Base-by-base conservation (phyloP, 202 grass and related monocot species). In the Schoenoplectus tabernaemontani region DNA sequence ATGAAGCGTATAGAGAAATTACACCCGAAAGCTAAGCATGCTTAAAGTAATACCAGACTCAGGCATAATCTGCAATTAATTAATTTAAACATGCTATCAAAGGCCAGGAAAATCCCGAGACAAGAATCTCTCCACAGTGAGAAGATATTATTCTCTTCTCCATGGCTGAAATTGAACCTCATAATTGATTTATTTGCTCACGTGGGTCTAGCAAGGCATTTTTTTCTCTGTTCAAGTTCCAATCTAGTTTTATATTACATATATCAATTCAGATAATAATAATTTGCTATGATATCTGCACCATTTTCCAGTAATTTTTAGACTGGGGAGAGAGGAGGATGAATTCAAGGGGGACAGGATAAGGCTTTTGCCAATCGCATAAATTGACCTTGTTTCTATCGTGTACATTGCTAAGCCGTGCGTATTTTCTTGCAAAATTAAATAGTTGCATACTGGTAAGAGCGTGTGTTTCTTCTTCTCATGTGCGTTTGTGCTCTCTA, bases 291-390 rank as follows among this genome's bases (percentile, higher is more conserved):
- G 47, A 77, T 77, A n/a, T n/a, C n/a, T n/a, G 39, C 58, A 79
- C 77, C 77, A 63, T 79, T 79, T 79, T 79, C 77, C 77, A 79
- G 48, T 79, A 79, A n/a, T n/a, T n/a, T n/a, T n/a, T n/a, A 79
- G 58, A 79, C 61, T 64, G 59, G 56, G 15, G 0, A 41, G 19
- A 51, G 4, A 13, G 4, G 7, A 61, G 3, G 4, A 51, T 74
- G 26, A 46, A 78, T 59, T 22, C 39, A 64, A 48, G 24, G 68
- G 68, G 32, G 44, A 51, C 43, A 33, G 44, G 68, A 73, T 73
- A 73, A 73, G 44, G 44, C 13, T n/a, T 48, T 26, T n/a, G 22
- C 66, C 26, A 77, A 22, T 78, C 17, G 0, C 30, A 58, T 9
- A 36, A 78, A 59, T 59, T 13, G 24, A 9, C 22, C 2, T 50